These are phyloP conservation scores for Kodamaea alishanica DNA, from an alignment of 1,139 yeast genomes.

Conservation along the genomic window DNA sequence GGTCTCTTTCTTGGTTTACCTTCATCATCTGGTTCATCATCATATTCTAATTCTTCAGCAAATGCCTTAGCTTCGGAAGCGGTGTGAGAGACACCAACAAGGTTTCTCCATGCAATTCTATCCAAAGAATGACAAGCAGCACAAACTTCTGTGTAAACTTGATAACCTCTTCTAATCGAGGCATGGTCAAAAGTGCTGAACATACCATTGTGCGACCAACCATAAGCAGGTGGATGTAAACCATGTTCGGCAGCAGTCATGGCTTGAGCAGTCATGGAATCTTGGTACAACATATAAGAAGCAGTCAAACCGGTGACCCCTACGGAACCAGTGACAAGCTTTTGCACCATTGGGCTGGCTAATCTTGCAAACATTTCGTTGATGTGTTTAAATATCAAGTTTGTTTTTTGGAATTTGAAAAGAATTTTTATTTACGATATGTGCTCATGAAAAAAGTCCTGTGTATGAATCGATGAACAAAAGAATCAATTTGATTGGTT, in stretches of 20 bases:
- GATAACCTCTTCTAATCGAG: conserved; percentile 98
- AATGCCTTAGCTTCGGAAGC: conserved; percentile 85
- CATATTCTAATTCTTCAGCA: conserved; percentile 97
- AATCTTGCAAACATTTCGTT: conserved; percentile 4
- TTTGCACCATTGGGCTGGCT: conserved; percentile 43
- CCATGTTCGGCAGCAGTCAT: conserved; percentile 99
- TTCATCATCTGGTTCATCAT: conserved; percentile 99
- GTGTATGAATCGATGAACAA: conserved; percentile 3
- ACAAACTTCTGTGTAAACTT: conserved; percentile 97
- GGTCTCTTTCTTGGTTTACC: conserved; percentile 98
- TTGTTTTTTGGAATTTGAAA: too few relatives aligned
- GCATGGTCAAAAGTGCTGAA: conserved; percentile 93
- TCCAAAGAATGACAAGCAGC: conserved; percentile 98
- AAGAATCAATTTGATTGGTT: conserved; percentile 7
- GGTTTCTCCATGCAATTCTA: conserved; percentile 97
- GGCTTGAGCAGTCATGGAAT: conserved; percentile 82
- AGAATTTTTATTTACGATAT: too few relatives aligned
- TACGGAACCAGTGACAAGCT: conserved; percentile 58
- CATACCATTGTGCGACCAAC: conserved; percentile 94
- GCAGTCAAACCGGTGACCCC: conserved; percentile 69
- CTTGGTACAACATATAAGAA: conserved; percentile 73
- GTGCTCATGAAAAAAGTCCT: too few relatives aligned
- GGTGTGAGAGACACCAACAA: conserved; percentile 96
- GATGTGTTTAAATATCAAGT: too few relatives aligned
- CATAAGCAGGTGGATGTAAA: conserved; percentile 87